Base-by-base conservation (phyloP, 2,329 filamentous ascomycete genomes). In the Sphaerostilbella broomeana region DNA sequence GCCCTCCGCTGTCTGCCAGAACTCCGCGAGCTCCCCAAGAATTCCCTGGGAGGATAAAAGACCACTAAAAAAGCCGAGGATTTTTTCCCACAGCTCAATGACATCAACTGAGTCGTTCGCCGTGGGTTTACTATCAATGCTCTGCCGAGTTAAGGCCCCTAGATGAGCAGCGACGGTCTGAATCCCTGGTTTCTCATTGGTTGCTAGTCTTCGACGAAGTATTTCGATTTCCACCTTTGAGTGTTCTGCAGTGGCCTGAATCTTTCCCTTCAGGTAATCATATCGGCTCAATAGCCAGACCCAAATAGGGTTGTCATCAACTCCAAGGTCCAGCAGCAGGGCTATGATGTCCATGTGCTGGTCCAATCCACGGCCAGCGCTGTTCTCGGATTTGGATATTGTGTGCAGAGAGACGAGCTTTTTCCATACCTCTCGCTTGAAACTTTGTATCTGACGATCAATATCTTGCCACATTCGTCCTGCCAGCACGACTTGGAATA, bases 391-490 rank as follows among this genome's bases (percentile, higher is more conserved):
- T 55, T 70, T 67, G 37, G 74, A 58, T 47, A 73, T 57, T 49
- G 71, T 68, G 55, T 88, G 81, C 8, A 81, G 73, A 24, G 79
- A 77, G 26, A 82, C 79, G 35, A 98, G 70, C 49, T 77, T 81
- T 54, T 82, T 81, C 89, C 92, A 97, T 6, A 94, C 69, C 41
- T 95, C 87, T 10, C 86, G 76, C 64, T 95, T 97, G 66, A 97
- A 94, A 2, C 69, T 62, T 47, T 89, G 80, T 15, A 95, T 80
- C 53, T 95, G 90, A 32, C 86, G 78, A 46, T 94, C 84, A 8
- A 95, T 86, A 58, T 95, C 89, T 47, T 85, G 75, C 92, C 92
- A 98, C 83, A 98, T 94, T 35, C 89, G 79, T 6, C 84, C 89
- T 6, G 89, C 89, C 32, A 95, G 74, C 31, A 98, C 69, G 44